Evolutionary conservation across 2,329 filamentous ascomycete genomes (phyloP).

Genomic region (Diaporthe amygdali): DNA sequence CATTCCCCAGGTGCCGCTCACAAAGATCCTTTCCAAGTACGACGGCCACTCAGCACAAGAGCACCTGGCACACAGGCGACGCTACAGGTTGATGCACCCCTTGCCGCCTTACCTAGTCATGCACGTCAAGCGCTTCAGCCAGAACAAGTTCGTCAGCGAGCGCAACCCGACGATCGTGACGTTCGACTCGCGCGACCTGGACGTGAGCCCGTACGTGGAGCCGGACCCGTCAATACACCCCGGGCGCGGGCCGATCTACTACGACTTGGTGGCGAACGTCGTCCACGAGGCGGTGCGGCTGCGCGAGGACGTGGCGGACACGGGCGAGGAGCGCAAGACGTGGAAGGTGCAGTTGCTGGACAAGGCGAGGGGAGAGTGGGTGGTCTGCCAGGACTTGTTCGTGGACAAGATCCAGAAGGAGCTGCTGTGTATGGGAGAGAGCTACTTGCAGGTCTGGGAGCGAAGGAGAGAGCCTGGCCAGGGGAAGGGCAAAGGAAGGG

Average conservation of each 20-base stretch:
- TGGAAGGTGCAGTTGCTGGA: constrained; percentile 94
- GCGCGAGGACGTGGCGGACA: constrained; percentile 85
- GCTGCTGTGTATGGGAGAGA: constrained; percentile 89
- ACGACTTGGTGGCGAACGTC: constrained; percentile 95
- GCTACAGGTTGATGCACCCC: constrained; percentile 88
- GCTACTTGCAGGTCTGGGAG: constrained; percentile 97
- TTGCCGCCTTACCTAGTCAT: constrained; percentile 90
- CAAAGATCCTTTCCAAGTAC: constrained; percentile 87
- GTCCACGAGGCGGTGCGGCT: constrained; percentile 82
- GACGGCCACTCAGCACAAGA: constrained; percentile 88
- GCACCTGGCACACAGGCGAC: constrained; percentile 83
- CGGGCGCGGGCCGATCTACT: constrained; percentile 83
- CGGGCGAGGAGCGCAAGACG: constrained; percentile 83
- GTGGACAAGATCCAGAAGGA: constrained; percentile 90
- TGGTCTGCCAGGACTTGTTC: constrained; percentile 91
- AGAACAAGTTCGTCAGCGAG: constrained; percentile 95
- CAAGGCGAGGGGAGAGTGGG: constrained; percentile 83
- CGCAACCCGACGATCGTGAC: constrained; percentile 98
- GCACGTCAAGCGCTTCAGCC: constrained; percentile 95
- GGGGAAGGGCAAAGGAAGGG: constrained; percentile 44
- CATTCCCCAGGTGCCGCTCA: constrained; percentile 89
- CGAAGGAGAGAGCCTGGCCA: constrained; percentile 63
- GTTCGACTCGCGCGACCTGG: constrained; percentile 82
- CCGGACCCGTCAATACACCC: constrained; percentile 76
- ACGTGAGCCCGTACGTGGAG: constrained; percentile 90